Evolutionary conservation across 73 alveolate genomes (phyloP).

Genomic region (Paramecium octaurelia): DNA sequence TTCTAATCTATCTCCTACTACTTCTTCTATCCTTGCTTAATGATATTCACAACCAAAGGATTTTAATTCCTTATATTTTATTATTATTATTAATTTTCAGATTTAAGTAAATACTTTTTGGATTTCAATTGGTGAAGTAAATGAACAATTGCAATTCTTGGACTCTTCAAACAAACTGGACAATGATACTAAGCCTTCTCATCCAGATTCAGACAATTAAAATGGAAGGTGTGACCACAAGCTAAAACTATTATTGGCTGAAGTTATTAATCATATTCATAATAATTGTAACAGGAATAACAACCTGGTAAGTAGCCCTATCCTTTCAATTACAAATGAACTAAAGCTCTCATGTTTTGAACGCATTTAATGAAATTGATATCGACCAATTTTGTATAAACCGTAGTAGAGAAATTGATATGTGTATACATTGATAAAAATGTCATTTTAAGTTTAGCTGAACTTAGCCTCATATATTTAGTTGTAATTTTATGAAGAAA

Average conservation of each 20-base stretch:
- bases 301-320: background rate
- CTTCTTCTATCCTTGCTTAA: background rate
- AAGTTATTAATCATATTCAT: background rate
- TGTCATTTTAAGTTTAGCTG: background rate
- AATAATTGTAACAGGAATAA: background rate
- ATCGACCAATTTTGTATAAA: background rate
- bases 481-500: background rate
- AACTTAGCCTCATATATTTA: background rate
- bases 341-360: background rate
- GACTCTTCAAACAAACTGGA: background rate
- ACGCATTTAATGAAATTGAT: background rate
- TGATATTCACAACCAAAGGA: background rate
- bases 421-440: background rate
- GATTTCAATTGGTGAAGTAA: background rate
- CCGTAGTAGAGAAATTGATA: background rate
- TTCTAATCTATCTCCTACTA: background rate
- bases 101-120: background rate
- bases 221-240: background rate
- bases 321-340: background rate
- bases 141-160: background rate
- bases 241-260: background rate
- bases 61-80: background rate
- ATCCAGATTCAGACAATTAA: background rate
- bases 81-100: background rate
- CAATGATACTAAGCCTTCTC: constrained; percentile 3